Percentiles rank a stretch among this genome's conserved stretches.
Evolutionary conservation across 2,329 filamentous ascomycete genomes (phyloP).

Genomic region (Alternaria sp.): DNA sequence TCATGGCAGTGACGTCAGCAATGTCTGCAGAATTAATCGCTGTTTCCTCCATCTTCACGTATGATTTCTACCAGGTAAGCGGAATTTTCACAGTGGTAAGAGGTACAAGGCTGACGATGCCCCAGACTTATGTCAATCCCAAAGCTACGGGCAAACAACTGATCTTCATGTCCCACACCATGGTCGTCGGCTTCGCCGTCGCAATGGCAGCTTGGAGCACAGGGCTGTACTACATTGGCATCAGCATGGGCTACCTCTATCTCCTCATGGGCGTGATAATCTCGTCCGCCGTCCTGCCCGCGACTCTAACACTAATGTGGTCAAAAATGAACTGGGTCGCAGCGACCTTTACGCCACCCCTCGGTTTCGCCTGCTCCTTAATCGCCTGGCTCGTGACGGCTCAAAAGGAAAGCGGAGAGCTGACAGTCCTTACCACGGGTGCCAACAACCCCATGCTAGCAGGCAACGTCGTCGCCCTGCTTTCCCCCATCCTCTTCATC

Average conservation of each 20-base stretch:
- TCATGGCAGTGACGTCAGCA: conserved; percentile 89
- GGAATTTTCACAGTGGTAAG: neutral
- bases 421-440: conserved; percentile 78
- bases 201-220: conserved; percentile 81
- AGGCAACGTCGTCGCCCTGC: conserved; percentile 82
- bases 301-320: conserved; percentile 82
- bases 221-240: conserved; percentile 68
- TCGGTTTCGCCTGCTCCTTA: conserved; percentile 73
- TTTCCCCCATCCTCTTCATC: conserved; percentile 77
- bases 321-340: conserved; percentile 79
- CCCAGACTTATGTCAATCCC: conserved; percentile 73
- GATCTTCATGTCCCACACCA: conserved; percentile 79
- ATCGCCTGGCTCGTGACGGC: conserved; percentile 82
- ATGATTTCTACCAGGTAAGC: conserved; percentile 81
- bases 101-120: neutral
- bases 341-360: conserved; percentile 72
- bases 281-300: conserved; percentile 82
- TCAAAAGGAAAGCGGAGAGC: conserved; percentile 70
- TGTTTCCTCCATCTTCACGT: conserved; percentile 86
- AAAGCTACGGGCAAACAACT: conserved; percentile 75
- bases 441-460: conserved; percentile 85
- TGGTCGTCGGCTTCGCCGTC: conserved; percentile 76
- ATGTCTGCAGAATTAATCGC: conserved; percentile 86
- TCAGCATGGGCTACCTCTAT: conserved; percentile 89
- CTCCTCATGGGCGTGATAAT: conserved; percentile 93